phyloP scores from a whole-genome alignment of 768 basidiomycete genomes.

The Candolleomyces aberdarensis region DNA sequence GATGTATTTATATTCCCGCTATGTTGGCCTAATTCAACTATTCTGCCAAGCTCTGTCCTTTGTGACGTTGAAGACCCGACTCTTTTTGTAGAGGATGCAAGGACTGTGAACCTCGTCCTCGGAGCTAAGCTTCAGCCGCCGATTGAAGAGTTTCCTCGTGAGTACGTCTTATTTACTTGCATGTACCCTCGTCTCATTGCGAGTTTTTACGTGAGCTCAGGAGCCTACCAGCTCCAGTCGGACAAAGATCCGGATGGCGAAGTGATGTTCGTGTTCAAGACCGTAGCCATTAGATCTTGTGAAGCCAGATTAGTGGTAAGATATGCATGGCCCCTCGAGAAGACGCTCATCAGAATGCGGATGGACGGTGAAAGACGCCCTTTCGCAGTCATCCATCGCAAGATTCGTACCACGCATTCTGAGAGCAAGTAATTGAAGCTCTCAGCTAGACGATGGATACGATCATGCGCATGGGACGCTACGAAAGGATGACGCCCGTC shows the following conservation, averaged over 20 bases:
- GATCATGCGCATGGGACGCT: neutral
- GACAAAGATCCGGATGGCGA: too few relatives aligned
- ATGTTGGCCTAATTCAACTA: neutral
- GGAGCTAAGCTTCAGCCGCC: too few relatives aligned
- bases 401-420: neutral
- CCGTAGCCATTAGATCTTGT: neutral
- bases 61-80: too few relatives aligned
- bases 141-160: too few relatives aligned
- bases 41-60: neutral
- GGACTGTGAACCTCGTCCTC: too few relatives aligned
- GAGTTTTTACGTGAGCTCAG: too few relatives aligned
- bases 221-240: too few relatives aligned
- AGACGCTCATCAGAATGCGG: neutral
- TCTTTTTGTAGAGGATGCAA: too few relatives aligned
- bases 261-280: neutral
- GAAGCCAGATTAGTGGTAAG: too few relatives aligned
- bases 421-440: neutral
- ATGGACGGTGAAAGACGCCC: neutral
- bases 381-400: constrained; percentile 5
- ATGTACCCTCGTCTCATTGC: too few relatives aligned
- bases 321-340: too few relatives aligned
- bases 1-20: constrained; percentile 1
- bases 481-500: neutral
- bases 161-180: too few relatives aligned
- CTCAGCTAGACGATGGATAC: neutral